Evolutionary conservation across 257 asterid species (phyloP).

Genomic region (Ballota nigra): DNA sequence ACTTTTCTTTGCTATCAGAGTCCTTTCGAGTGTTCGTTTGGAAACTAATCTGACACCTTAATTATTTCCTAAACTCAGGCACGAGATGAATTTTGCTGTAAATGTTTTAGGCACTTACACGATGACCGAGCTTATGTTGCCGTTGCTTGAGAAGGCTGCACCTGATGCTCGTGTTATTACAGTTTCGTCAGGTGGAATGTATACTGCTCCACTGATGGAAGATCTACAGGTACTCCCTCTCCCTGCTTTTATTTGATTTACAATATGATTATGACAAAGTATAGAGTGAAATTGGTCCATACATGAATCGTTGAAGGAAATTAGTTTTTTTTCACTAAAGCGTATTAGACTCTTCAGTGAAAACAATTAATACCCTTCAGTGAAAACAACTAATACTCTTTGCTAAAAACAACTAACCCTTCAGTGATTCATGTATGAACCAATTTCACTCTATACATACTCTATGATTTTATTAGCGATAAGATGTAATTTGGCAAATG

Average conservation of each 20-base stretch:
- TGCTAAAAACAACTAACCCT: too few species aligned
- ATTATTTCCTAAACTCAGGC: conserved; percentile 33
- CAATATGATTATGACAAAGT: neutral
- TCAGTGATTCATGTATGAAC: too few species aligned
- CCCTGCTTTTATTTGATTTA: neutral
- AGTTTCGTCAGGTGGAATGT: conserved; percentile 96
- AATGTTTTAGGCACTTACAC: conserved; percentile 88
- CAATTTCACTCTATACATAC: too few species aligned
- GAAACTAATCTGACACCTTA: conserved; percentile 1
- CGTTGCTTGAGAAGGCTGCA: conserved; percentile 78
- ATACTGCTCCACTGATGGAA: conserved; percentile 69
- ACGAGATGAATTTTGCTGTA: conserved; percentile 82
- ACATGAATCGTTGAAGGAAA: too few species aligned
- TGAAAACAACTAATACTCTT: too few species aligned
- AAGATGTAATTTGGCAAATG: too few species aligned
- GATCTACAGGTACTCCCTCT: conserved; percentile 59
- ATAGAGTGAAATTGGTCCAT: too few species aligned
- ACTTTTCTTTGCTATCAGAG: conserved; percentile 12
- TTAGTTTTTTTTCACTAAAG: too few species aligned
- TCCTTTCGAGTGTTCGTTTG: neutral
- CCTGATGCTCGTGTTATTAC: conserved; percentile 97
- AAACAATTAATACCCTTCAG: too few species aligned
- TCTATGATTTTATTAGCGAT: too few species aligned
- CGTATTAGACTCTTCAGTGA: too few species aligned
- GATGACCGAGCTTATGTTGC: conserved; percentile 72